These are phyloP conservation scores for Blumeria graminis DNA, from an alignment of 2,329 filamentous ascomycete species.

Conservation along the genomic window DNA sequence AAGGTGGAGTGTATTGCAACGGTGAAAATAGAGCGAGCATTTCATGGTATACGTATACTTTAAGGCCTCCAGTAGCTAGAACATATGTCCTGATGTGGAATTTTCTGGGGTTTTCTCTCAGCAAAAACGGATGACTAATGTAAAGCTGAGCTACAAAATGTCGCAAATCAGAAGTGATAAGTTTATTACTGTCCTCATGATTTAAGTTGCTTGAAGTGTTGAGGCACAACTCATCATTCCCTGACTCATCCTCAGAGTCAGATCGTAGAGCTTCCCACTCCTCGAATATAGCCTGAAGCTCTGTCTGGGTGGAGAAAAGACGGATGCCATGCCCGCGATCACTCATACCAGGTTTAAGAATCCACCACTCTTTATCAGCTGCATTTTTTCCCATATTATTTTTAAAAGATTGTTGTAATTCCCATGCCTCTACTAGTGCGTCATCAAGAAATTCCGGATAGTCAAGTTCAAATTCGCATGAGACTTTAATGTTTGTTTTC, in stretches of 20 bases:
- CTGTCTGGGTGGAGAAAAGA: conserved; percentile 63
- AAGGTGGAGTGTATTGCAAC: conserved; percentile 44
- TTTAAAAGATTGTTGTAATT: conserved; percentile 55
- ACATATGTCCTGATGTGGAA: conserved; percentile 93
- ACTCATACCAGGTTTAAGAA: conserved; percentile 92
- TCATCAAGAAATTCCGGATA: conserved; percentile 95
- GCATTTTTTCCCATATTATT: conserved; percentile 29
- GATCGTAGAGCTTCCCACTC: conserved; percentile 55
- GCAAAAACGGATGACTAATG: conserved; percentile 64
- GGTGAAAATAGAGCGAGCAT: conserved; percentile 90
- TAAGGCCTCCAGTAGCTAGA: conserved; percentile 51
- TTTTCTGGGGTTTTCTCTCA: conserved; percentile 41
- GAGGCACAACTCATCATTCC: conserved; percentile 19
- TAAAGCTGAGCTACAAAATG: conserved; percentile 95
- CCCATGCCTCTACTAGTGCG: conserved; percentile 70
- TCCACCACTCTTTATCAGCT: conserved; percentile 64
- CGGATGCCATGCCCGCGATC: conserved; percentile 84
- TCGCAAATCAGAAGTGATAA: conserved; percentile 73
- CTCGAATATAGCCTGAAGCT: conserved; percentile 73
- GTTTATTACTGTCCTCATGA: conserved; percentile 22
- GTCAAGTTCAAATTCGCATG: conserved; percentile 78
- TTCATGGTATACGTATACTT: conserved; percentile 63
- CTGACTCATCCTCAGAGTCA: conserved; percentile 35
- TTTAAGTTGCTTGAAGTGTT: conserved; percentile 9
- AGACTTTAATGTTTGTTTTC: conserved; percentile 44